phyloP scores from a whole-genome alignment of 1,284 basidiomycete genomes.

The Dichomitus squalens region DNA sequence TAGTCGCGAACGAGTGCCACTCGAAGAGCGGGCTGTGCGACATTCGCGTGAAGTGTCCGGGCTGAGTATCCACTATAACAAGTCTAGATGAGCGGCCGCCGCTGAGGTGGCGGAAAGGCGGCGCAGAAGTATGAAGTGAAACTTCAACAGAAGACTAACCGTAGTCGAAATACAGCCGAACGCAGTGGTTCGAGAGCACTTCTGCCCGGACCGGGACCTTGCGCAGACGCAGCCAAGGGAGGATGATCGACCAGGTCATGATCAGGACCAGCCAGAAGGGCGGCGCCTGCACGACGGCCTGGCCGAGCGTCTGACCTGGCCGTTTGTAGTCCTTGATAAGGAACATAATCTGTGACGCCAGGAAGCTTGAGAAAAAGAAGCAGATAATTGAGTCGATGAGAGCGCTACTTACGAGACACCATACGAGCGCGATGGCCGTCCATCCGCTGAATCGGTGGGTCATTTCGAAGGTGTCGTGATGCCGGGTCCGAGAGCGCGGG shows the following conservation, averaged over 20 bases:
- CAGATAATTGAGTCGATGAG: too few species aligned
- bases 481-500: slow-evolving; percentile 45
- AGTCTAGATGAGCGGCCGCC: neutral
- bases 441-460: slow-evolving; percentile 59
- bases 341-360: slow-evolving; percentile 41
- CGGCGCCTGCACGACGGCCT: slow-evolving; percentile 43
- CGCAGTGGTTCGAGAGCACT: slow-evolving; percentile 56
- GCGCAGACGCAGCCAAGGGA: slow-evolving; percentile 55
- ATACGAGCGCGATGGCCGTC: slow-evolving; percentile 53
- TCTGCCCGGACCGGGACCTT: slow-evolving; percentile 54
- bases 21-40: slow-evolving; percentile 54
- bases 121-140: too few species aligned
- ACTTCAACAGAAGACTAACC: slow-evolving; percentile 27
- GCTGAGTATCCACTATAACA: slow-evolving; percentile 42
- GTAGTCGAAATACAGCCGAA: slow-evolving; percentile 58
- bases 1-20: slow-evolving; percentile 64
- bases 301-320: slow-evolving; percentile 39
- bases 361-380: neutral
- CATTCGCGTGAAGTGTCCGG: slow-evolving; percentile 56
- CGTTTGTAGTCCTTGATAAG: slow-evolving; percentile 56
- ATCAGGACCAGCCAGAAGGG: slow-evolving; percentile 58
- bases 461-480: slow-evolving; percentile 54
- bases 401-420: slow-evolving; percentile 45
- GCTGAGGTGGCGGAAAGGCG: neutral
- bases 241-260: slow-evolving; percentile 52